These are phyloP conservation scores for Umbelopsis vinacea DNA, from an alignment of 192 early-diverging fungal genomes.

Conservation along the genomic window DNA sequence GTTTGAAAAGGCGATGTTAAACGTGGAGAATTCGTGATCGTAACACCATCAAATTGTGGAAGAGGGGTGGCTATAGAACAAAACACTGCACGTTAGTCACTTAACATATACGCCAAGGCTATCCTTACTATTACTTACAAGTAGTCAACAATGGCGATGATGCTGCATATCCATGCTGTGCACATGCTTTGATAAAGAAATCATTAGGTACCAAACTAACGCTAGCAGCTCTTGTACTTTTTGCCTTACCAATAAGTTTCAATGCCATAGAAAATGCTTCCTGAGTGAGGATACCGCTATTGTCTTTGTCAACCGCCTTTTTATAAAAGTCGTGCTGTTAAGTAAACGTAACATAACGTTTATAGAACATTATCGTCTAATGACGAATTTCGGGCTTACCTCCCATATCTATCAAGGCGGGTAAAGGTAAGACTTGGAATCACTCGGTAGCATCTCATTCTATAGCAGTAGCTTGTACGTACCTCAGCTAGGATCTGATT, in stretches of 20 bases:
- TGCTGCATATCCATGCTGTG: conserved; percentile 32
- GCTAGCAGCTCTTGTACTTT: conserved; percentile 64
- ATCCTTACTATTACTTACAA: background rate
- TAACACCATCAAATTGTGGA: conserved; percentile 40
- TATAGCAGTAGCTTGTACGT: conserved; percentile 10
- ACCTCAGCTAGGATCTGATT: conserved; percentile 63
- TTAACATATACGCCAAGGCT: background rate
- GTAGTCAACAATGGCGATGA: conserved; percentile 25
- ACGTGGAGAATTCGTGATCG: conserved; percentile 34
- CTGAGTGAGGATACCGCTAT: conserved; percentile 76
- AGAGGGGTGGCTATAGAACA: conserved; percentile 28
- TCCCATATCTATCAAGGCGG: conserved; percentile 8
- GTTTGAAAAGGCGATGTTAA: conserved; percentile 45
- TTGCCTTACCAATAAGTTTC: conserved; percentile 85
- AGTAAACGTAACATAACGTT: background rate
- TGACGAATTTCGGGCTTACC: background rate
- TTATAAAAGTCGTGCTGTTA: conserved; percentile 61
- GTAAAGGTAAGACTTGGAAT: background rate
- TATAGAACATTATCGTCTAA: background rate
- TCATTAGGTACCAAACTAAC: background rate
- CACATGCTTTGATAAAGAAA: conserved; percentile 21
- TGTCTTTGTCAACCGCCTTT: conserved; percentile 79
- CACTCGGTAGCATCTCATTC: background rate
- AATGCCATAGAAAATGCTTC: conserved; percentile 77
- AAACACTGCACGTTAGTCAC: background rate